Percentiles rank a stretch among this genome's conserved stretches.
Conservation (phyloP, 2,329 filamentous ascomycete species). For the Colletotrichum liriopes region DNA sequence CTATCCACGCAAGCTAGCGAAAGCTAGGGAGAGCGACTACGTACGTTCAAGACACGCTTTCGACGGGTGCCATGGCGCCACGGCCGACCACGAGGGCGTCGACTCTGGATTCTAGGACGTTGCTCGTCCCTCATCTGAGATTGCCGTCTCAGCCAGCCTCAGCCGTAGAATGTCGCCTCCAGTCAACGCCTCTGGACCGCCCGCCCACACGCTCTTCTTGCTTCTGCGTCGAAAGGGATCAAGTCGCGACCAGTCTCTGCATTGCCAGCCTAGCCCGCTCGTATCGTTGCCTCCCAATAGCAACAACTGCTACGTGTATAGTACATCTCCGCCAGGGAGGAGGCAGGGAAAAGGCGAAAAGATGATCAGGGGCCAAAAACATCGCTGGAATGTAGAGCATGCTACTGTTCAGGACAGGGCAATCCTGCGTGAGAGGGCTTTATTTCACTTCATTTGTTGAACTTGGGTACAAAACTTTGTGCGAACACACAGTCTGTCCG, state of each 20-base stretch:
- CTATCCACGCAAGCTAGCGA: conserved; percentile 32
- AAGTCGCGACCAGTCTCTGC: conserved; percentile 12
- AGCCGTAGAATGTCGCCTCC: conserved; percentile 17
- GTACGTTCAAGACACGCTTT: conserved; percentile 23
- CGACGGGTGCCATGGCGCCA: neutral
- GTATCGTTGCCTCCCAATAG: neutral
- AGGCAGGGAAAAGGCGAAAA: neutral
- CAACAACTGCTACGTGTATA: too few relatives aligned
- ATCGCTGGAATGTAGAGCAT: conserved; percentile 12
- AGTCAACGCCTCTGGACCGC: conserved; percentile 12
- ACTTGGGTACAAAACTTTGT: neutral
- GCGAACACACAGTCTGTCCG: neutral
- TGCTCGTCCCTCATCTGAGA: neutral
- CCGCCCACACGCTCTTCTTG: conserved; percentile 1
- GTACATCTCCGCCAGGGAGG: conserved; percentile 13
- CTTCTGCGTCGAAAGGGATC: conserved; percentile 23
- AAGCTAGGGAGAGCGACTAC: conserved; percentile 32
- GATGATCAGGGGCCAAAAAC: conserved; percentile 13
- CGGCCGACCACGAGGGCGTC: conserved; percentile 22
- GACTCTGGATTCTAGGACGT: conserved; percentile 3
- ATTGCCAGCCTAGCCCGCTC: neutral
- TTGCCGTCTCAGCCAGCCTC: conserved; percentile 31
- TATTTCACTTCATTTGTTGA: neutral
- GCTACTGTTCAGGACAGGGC: conserved; percentile 7
- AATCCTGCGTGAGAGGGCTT: neutral